Evolutionary conservation across 2,329 filamentous ascomycete genomes (phyloP).

Genomic region (Aspergillus awamori): DNA sequence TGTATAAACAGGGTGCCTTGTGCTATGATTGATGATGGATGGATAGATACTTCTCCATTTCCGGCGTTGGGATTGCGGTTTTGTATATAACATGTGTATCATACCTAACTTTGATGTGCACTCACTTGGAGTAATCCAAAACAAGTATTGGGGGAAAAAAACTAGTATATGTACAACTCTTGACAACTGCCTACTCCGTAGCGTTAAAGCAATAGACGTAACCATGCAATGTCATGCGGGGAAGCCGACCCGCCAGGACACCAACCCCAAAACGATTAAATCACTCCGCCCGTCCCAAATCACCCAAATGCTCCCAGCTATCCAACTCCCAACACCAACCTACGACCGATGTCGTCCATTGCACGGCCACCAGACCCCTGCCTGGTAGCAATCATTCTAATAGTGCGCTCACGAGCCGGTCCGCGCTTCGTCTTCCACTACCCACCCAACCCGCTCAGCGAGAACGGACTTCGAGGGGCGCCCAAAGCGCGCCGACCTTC

Average conservation of each 20-base stretch:
- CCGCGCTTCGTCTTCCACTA: constrained; percentile 87
- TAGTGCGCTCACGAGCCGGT: constrained; percentile 75
- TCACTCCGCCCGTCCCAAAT: background rate
- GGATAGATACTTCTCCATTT: background rate
- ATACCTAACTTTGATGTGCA: background rate
- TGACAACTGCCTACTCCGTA: no score
- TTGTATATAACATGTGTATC: constrained; percentile 2
- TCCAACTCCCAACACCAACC: constrained; percentile 4
- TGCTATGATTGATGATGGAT: constrained; percentile 1
- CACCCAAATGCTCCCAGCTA: constrained; percentile 15
- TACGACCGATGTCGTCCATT: constrained; percentile 47
- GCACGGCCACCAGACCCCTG: constrained; percentile 56
- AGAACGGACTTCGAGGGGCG: constrained; percentile 40
- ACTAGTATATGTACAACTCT: background rate
- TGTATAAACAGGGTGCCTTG: background rate
- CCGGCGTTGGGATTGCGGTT: constrained; percentile 4
- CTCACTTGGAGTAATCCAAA: background rate
- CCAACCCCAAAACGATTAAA: constrained; percentile 7
- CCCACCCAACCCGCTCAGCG: constrained; percentile 60
- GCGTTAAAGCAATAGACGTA: background rate
- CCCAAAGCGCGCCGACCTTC: constrained; percentile 39
- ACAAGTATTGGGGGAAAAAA: background rate
- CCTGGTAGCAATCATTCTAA: constrained; percentile 71
- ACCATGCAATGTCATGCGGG: constrained; percentile 19
- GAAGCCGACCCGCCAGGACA: constrained; percentile 14